These are phyloP conservation scores for Leptographium flavum DNA, from an alignment of 2,329 filamentous ascomycete species.

Conservation along the genomic window DNA sequence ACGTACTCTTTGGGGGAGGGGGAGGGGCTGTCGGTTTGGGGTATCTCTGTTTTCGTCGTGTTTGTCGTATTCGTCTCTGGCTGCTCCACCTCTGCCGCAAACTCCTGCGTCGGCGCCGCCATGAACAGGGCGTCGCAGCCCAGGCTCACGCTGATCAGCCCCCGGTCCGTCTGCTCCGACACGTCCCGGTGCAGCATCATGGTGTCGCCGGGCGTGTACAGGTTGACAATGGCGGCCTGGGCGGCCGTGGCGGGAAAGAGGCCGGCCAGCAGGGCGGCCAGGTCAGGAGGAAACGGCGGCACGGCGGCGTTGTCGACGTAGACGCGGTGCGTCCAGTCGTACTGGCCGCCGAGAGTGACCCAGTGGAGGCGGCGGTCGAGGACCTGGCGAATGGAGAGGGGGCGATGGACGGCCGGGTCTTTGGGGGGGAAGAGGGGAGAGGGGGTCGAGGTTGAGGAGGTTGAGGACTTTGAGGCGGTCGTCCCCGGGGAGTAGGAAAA, in stretches of 20 bases:
- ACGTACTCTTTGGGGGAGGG: slow-evolving; percentile 26
- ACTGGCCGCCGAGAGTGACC: slow-evolving; percentile 90
- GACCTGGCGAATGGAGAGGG: slow-evolving; percentile 54
- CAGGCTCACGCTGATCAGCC: slow-evolving; percentile 72
- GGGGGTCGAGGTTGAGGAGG: slow-evolving; percentile 30
- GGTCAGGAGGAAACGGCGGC: slow-evolving; percentile 53
- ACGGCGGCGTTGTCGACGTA: slow-evolving; percentile 44
- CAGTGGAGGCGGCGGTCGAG: slow-evolving; percentile 75
- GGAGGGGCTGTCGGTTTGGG: not conserved
- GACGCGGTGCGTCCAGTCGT: slow-evolving; percentile 81
- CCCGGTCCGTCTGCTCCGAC: slow-evolving; percentile 66
- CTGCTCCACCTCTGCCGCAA: too few species aligned
- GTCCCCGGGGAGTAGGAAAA: slow-evolving; percentile 35
- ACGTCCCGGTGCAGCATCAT: slow-evolving; percentile 91
- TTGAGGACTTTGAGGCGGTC: slow-evolving; percentile 22
- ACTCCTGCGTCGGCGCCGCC: slow-evolving; percentile 43
- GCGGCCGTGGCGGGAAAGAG: slow-evolving; percentile 67
- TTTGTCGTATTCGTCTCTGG: too few species aligned
- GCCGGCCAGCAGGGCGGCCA: slow-evolving; percentile 49
- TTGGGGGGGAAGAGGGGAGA: slow-evolving; percentile 47
- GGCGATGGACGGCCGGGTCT: slow-evolving; percentile 58
- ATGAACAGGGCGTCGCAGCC: slow-evolving; percentile 87
- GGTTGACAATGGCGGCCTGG: slow-evolving; percentile 85
- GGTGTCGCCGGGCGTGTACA: slow-evolving; percentile 82
- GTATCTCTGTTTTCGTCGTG: not conserved